Evolutionary conservation across 139 green algal genomes (phyloP).

Genomic region (Microglena sp.): DNA sequence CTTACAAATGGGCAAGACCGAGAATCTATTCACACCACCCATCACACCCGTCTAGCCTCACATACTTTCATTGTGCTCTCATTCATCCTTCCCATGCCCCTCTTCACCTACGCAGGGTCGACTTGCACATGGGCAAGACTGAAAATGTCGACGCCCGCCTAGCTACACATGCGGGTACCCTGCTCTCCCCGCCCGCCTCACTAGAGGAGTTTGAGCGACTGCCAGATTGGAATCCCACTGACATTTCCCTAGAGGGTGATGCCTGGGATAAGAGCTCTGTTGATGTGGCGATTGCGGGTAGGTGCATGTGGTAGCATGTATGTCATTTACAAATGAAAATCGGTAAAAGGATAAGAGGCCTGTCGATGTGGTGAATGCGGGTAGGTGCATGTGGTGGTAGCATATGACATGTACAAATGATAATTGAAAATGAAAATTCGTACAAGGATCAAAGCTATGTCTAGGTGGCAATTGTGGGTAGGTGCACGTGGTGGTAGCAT

Average conservation of each 20-base stretch:
- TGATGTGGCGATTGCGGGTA: constrained; percentile 53
- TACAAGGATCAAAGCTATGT: constrained; percentile 25
- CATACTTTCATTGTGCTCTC: too few relatives aligned
- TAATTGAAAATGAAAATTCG: too few relatives aligned
- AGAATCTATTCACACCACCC: too few relatives aligned
- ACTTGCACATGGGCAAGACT: constrained; percentile 76
- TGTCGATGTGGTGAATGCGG: constrained; percentile 52
- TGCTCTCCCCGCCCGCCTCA: constrained; percentile 55
- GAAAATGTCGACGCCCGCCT: constrained; percentile 58
- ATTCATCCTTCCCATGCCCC: too few relatives aligned
- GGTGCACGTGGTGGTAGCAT: too few relatives aligned
- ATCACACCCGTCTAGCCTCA: too few relatives aligned
- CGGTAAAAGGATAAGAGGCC: constrained; percentile 25
- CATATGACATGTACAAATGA: too few relatives aligned
- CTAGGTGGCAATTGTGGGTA: constrained; percentile 55
- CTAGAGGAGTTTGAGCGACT: constrained; percentile 24
- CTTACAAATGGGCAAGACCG: too few relatives aligned
- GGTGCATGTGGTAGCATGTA: too few relatives aligned
- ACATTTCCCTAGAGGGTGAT: constrained; percentile 40
- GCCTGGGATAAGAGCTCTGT: constrained; percentile 29
- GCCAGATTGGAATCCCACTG: constrained; percentile 21
- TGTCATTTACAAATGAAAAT: too few relatives aligned
- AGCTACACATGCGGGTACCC: constrained; percentile 41
- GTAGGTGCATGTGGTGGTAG: too few relatives aligned
- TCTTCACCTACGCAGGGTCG: too few relatives aligned